Percentiles rank a stretch among this genome's conserved stretches.
Conservation (phyloP, 108 stramenopile species). For the Thalassiosira profunda region DNA sequence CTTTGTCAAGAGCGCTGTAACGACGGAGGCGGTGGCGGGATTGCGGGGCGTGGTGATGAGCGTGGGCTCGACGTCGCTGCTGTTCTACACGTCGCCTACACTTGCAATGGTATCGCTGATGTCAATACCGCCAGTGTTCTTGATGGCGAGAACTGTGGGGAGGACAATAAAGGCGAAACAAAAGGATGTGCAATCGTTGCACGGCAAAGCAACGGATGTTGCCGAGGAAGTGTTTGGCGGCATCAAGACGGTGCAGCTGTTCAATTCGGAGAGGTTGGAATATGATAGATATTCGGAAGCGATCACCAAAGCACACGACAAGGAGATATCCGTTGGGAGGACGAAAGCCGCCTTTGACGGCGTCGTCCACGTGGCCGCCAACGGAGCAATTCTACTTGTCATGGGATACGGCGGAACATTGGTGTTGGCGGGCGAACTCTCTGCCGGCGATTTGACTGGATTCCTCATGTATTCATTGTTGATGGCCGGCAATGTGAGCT, state of each 20-base stretch:
- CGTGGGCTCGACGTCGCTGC: slow-evolving; percentile 63
- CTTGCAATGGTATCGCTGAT: slow-evolving; percentile 74
- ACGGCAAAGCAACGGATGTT: slow-evolving; percentile 64
- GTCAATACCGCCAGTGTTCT: slow-evolving; percentile 79
- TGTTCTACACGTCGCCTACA: slow-evolving; percentile 78
- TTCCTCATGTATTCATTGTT: slow-evolving; percentile 91
- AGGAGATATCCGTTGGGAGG: slow-evolving; percentile 66
- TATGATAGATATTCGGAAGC: slow-evolving; percentile 56
- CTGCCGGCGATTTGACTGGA: slow-evolving; percentile 84
- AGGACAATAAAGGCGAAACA: slow-evolving; percentile 58
- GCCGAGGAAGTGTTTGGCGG: slow-evolving; percentile 79
- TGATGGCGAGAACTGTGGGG: slow-evolving; percentile 65
- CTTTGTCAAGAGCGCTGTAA: slow-evolving; percentile 76
- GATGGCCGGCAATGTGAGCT: slow-evolving; percentile 80
- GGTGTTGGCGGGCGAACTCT: slow-evolving; percentile 59
- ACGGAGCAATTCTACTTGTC: slow-evolving; percentile 78
- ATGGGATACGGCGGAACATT: slow-evolving; percentile 84
- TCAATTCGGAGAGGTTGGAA: slow-evolving; percentile 74
- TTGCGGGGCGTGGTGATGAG: slow-evolving; percentile 70
- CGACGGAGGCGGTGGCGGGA: slow-evolving; percentile 76
- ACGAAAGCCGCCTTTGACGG: slow-evolving; percentile 81
- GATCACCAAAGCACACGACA: slow-evolving; percentile 61
- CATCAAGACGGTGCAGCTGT: slow-evolving; percentile 77
- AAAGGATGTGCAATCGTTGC: slow-evolving; percentile 63
- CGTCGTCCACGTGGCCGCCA: slow-evolving; percentile 71